Percentiles rank a stretch among this genome's conserved stretches.
These are phyloP conservation scores for Brettanomyces custersianus DNA, from an alignment of 805 yeast species.

Conservation along the genomic window DNA sequence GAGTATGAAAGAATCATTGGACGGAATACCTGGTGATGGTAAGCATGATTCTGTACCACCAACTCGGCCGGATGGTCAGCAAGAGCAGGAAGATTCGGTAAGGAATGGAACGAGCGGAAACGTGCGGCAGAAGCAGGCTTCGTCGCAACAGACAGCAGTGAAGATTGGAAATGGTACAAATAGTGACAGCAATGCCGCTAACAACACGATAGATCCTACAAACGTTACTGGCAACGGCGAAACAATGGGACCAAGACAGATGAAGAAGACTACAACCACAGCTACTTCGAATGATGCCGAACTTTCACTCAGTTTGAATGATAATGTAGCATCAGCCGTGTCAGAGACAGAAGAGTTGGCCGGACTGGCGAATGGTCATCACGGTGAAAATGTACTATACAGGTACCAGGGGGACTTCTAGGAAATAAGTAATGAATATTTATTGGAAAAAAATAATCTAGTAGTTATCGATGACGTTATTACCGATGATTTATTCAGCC, in stretches of 20 bases:
- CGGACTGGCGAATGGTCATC: conserved; percentile 26
- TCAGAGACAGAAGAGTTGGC: conserved; percentile 26
- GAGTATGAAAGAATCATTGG: too few relatives aligned
- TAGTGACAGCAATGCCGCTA: background rate
- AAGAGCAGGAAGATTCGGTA: too few relatives aligned
- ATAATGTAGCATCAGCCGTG: conserved; percentile 22
- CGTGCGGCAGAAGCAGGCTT: background rate
- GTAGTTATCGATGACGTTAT: too few relatives aligned
- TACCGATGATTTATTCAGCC: too few relatives aligned
- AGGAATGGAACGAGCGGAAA: background rate
- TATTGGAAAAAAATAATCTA: too few relatives aligned
- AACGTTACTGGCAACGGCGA: background rate
- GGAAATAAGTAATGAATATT: too few relatives aligned
- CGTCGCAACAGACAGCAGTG: background rate
- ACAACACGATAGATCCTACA: background rate
- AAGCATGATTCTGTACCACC: background rate
- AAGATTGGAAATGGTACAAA: background rate
- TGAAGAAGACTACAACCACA: conserved; percentile 11
- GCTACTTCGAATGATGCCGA: conserved; percentile 25
- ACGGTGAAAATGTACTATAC: conserved; percentile 24
- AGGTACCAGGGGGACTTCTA: conserved; percentile 21
- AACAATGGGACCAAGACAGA: background rate
- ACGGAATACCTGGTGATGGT: background rate
- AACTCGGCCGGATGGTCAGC: too few relatives aligned
- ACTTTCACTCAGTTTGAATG: conserved; percentile 20